These are phyloP conservation scores for Yarrowia sp. DNA, from an alignment of 805 yeast species.

Conservation along the genomic window DNA sequence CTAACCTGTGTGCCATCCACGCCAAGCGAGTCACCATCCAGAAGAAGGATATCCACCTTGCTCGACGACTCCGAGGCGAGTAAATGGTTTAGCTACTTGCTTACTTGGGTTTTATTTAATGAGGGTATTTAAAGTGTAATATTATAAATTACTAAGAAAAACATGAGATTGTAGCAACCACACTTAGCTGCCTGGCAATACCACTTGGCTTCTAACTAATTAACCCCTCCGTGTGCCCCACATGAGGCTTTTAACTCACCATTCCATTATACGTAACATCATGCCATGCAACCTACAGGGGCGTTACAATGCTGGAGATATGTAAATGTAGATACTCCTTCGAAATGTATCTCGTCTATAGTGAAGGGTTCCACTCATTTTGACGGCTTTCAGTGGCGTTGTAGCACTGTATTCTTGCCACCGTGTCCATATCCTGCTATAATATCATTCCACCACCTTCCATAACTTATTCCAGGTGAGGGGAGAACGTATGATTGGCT, in stretches of 20 bases:
- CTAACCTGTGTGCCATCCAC: slow-evolving; percentile 90
- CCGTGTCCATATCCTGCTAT: not conserved
- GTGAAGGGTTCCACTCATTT: too few relatives aligned
- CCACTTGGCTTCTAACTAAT: not conserved
- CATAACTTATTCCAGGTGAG: not conserved
- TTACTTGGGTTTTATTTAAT: slow-evolving; percentile 39
- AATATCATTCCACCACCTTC: slow-evolving; percentile 20
- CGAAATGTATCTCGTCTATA: too few relatives aligned
- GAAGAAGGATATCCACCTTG: slow-evolving; percentile 89
- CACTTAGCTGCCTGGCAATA: not conserved
- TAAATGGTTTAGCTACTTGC: slow-evolving; percentile 57
- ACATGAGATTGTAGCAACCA: too few relatives aligned
- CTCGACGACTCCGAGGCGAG: slow-evolving; percentile 92
- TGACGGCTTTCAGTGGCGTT: not conserved
- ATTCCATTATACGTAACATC: not conserved
- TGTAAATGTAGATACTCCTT: not conserved
- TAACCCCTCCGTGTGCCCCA: not conserved
- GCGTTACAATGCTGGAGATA: slow-evolving; percentile 1
- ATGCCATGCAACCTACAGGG: not conserved
- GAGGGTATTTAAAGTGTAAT: slow-evolving; percentile 37
- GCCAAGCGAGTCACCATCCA: slow-evolving; percentile 94
- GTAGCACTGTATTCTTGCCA: not conserved
- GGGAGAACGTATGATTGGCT: not conserved
- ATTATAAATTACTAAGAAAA: slow-evolving; percentile 21
- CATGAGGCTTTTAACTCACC: slow-evolving; percentile 1